Conservation (phyloP, 177 flowering plant species). For the Vitis hybrid region DNA sequence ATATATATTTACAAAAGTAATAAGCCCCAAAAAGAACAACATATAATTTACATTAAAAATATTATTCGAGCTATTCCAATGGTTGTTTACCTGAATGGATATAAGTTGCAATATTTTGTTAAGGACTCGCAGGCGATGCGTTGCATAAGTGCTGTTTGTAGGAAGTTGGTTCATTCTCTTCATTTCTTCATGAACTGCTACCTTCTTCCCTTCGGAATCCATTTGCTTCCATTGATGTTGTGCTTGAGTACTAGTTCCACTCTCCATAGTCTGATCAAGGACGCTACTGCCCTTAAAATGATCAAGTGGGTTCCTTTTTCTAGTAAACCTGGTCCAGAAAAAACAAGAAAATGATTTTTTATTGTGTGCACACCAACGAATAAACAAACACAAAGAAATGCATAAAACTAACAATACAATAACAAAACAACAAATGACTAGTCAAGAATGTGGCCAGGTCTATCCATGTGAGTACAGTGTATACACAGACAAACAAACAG, state of each 20-base stretch:
- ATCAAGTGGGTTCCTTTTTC: constrained; percentile 26
- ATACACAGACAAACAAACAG: no score
- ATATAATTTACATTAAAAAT: background rate
- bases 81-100: constrained; percentile 53
- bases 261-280: constrained; percentile 25
- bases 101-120: constrained; percentile 76
- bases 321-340: constrained; percentile 7
- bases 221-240: constrained; percentile 21
- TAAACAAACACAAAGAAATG: background rate
- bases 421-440: no score
- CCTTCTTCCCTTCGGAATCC: constrained; percentile 44
- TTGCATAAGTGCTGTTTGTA: constrained; percentile 60
- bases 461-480: no score
- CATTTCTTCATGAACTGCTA: constrained; percentile 66
- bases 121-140: constrained; percentile 74
- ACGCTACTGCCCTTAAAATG: constrained; percentile 20
- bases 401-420: background rate
- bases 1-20: no score
- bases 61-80: background rate
- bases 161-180: constrained; percentile 71
- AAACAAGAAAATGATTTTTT: background rate
- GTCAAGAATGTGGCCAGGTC: no score
- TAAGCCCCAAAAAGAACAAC: no score
- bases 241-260: constrained; percentile 9
- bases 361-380: background rate